Evolutionary conservation across 2,329 filamentous ascomycete species (phyloP).

Genomic region (Sarocladium brachiariae): DNA sequence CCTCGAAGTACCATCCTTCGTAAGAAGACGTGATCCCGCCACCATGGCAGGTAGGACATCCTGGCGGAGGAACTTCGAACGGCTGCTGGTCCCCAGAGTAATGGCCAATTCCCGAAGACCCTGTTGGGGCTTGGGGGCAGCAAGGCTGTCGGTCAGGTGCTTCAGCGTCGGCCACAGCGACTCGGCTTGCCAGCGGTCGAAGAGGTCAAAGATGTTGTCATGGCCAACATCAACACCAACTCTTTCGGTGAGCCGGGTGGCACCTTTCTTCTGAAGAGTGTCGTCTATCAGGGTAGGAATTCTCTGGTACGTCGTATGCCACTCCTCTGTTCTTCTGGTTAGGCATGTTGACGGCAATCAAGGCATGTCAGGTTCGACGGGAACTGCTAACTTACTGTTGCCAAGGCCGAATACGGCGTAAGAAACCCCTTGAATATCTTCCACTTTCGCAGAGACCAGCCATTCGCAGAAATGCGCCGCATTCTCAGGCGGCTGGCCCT

Average conservation of each 20-base stretch:
- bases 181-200: constrained; percentile 59
- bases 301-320: constrained; percentile 57
- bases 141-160: neutral
- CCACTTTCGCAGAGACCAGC: neutral
- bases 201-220: constrained; percentile 59
- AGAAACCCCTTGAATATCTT: constrained; percentile 42
- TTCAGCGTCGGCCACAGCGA: constrained; percentile 36
- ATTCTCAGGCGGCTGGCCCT: constrained; percentile 68
- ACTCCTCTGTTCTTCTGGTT: constrained; percentile 30
- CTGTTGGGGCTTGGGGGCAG: neutral
- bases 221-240: constrained; percentile 54
- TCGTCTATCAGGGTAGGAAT: constrained; percentile 58
- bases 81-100: neutral
- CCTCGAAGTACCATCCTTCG: constrained; percentile 34
- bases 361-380: neutral
- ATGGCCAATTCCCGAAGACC: neutral
- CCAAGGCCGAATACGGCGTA: constrained; percentile 69
- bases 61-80: constrained; percentile 49
- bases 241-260: constrained; percentile 31
- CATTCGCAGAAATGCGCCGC: constrained; percentile 49
- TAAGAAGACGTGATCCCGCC: constrained; percentile 40
- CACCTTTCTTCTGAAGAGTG: constrained; percentile 33
- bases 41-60: constrained; percentile 58
- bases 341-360: too few species aligned
- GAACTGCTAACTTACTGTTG: constrained; percentile 17